A percentile compares a stretch with the other conserved stretches of the same genome.
Evolutionary conservation across 345 rosid genomes (phyloP).

Genomic region (Rubroshorea leprosula): DNA sequence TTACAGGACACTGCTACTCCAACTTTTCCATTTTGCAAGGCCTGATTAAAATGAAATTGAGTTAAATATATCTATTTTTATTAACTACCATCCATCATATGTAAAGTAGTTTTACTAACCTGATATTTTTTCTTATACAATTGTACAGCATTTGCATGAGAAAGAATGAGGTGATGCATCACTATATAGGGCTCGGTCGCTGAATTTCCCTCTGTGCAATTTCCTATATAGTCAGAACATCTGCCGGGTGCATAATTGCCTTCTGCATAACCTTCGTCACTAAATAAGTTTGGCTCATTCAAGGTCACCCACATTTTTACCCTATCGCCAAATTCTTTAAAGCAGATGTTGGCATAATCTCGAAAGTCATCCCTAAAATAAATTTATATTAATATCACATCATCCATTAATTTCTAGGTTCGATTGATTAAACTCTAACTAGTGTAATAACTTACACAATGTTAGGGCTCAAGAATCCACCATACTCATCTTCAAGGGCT

Average conservation of each 20-base stretch:
- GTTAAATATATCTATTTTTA: too few relatives aligned
- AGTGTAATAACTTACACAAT: too few relatives aligned
- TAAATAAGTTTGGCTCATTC: conserved; percentile 28
- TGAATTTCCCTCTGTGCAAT: conserved; percentile 25
- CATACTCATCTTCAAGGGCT: too few relatives aligned
- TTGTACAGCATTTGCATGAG: conserved; percentile 32
- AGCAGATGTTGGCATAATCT: conserved; percentile 41
- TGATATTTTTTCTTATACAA: conserved; percentile 24
- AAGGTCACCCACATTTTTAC: conserved; percentile 37
- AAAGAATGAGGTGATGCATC: conserved; percentile 31
- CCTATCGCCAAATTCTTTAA: conserved; percentile 34
- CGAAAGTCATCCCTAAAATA: conserved; percentile 38
- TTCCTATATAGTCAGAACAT: conserved; percentile 18
- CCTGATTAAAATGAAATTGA: too few relatives aligned
- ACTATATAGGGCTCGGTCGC: conserved; percentile 38
- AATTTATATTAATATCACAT: too few relatives aligned
- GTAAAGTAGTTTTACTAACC: too few relatives aligned
- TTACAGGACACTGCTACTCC: too few relatives aligned
- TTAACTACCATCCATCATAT: too few relatives aligned
- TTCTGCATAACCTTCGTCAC: conserved; percentile 11
- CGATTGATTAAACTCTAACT: too few relatives aligned
- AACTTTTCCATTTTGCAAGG: too few relatives aligned
- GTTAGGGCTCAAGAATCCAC: too few relatives aligned
- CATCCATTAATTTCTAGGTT: too few relatives aligned
- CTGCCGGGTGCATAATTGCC: conserved; percentile 28